Evolutionary conservation across 305 asterid species (phyloP).

Genomic region (Solanum hybrid): DNA sequence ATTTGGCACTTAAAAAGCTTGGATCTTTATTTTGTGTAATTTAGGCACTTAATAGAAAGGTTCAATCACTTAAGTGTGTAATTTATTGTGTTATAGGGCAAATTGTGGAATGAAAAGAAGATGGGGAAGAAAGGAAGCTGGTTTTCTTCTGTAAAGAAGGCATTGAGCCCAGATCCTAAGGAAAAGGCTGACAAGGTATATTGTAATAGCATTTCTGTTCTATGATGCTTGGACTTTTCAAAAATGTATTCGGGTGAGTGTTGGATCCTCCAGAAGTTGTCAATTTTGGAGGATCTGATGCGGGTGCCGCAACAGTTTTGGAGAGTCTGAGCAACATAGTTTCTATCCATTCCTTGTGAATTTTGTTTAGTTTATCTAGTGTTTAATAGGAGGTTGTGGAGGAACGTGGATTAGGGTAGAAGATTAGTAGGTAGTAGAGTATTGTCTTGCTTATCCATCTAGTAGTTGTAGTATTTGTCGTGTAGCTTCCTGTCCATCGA

Average conservation of each 20-base stretch:
- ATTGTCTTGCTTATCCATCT: neutral
- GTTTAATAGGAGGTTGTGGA: neutral
- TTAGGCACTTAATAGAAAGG: neutral
- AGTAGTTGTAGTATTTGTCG: neutral
- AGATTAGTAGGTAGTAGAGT: neutral
- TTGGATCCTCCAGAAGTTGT: neutral
- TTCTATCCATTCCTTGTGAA: neutral
- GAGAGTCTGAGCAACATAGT: neutral
- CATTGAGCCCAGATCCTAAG: slow-evolving; percentile 63
- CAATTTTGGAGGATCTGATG: neutral
- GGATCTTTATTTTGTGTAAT: neutral
- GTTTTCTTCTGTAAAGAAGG: slow-evolving; percentile 85
- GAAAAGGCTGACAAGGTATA: slow-evolving; percentile 32
- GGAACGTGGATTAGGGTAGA: neutral
- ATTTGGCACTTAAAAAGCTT: neutral
- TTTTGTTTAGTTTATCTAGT: neutral
- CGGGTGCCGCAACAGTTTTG: neutral
- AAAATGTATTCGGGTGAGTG: neutral
- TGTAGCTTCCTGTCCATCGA: neutral
- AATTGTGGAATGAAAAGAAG: slow-evolving; percentile 37
- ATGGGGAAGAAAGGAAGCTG: slow-evolving; percentile 92
- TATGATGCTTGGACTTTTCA: neutral
- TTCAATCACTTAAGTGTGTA: neutral
- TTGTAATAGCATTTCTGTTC: neutral
- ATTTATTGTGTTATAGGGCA: neutral